Evolutionary conservation across 2,329 filamentous ascomycete genomes (phyloP).

Genomic region (Apiospora rasikravindrae): DNA sequence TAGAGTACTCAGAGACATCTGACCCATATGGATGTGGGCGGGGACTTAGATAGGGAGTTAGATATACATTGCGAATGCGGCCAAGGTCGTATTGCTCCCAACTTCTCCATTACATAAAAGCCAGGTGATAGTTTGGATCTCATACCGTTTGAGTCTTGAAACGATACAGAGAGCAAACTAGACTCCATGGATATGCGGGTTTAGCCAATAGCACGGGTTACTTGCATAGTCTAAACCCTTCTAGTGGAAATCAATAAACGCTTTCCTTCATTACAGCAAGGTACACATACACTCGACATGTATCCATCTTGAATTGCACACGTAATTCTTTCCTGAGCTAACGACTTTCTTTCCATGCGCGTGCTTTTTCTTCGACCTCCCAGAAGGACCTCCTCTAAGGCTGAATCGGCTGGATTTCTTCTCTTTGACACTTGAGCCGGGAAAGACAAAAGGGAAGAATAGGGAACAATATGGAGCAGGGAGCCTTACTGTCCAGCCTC

Average conservation of each 20-base stretch:
- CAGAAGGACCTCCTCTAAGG: neutral
- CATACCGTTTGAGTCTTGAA: too few species aligned
- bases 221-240: neutral
- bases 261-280: neutral
- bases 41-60: neutral
- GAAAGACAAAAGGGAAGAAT: too few species aligned
- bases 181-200: neutral
- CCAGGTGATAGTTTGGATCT: too few species aligned
- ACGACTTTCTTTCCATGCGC: neutral
- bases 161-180: neutral
- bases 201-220: neutral
- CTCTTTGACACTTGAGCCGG: neutral
- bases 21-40: neutral
- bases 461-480: neutral
- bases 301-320: neutral
- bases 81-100: neutral
- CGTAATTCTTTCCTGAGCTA: neutral
- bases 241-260: neutral
- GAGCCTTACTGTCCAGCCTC: neutral
- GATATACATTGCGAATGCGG: neutral
- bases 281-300: neutral
- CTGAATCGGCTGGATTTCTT: neutral
- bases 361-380: neutral
- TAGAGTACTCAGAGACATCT: neutral
- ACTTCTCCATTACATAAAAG: neutral